phyloP scores from a whole-genome alignment of 306 rosid species.

The Cicer judaicum region DNA sequence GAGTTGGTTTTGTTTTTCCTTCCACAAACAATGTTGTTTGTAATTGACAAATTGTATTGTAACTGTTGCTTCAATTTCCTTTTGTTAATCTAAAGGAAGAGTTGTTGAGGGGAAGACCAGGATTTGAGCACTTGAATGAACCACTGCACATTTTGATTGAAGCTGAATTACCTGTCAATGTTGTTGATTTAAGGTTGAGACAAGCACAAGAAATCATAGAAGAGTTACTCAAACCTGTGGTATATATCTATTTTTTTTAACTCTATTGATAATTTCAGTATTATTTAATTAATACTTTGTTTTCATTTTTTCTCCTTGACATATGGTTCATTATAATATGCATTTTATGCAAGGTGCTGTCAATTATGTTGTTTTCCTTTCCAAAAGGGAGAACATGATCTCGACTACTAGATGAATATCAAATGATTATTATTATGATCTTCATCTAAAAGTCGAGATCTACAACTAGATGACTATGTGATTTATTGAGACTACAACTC shows the following conservation, averaged over 20 bases:
- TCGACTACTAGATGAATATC: not conserved
- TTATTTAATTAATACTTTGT: not conserved
- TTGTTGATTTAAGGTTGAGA: conserved; percentile 76
- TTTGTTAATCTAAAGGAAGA: conserved; percentile 68
- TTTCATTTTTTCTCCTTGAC: not conserved
- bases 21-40: conserved; percentile 10
- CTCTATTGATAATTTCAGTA: conserved; percentile 26
- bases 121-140: conserved; percentile 94
- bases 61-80: conserved; percentile 15
- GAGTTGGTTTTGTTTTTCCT: not conserved
- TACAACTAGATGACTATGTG: not conserved
- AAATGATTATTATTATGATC: not conserved
- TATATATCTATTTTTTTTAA: conserved; percentile 38
- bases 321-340: not conserved
- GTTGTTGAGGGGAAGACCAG: conserved; percentile 82
- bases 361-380: too few species aligned
- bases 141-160: conserved; percentile 89
- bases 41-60: not conserved
- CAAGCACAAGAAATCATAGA: conserved; percentile 91
- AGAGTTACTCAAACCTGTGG: conserved; percentile 93
- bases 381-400: not conserved
- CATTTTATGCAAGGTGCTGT: too few species aligned
- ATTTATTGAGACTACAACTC: not conserved
- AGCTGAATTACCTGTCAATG: conserved; percentile 83
- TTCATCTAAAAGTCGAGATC: not conserved